Evolutionary conservation across 2,329 filamentous ascomycete species (phyloP).

Genomic region (Fusarium decemcellulare): DNA sequence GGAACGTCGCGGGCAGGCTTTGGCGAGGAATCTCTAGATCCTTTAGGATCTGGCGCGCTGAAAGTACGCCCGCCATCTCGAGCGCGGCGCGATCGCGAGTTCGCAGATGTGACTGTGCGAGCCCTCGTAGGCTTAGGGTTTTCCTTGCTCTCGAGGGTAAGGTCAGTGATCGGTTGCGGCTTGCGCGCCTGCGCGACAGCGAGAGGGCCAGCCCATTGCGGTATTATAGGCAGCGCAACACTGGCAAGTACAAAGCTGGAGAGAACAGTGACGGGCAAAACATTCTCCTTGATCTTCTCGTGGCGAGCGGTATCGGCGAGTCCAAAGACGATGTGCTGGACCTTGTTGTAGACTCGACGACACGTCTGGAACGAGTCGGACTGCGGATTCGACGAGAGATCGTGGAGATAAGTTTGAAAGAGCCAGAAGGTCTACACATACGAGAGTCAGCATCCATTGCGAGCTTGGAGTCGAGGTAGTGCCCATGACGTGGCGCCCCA

Average conservation of each 20-base stretch:
- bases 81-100: constrained; percentile 63
- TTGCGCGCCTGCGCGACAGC: constrained; percentile 87
- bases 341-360: constrained; percentile 87
- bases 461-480: neutral
- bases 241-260: constrained; percentile 85
- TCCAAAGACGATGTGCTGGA: constrained; percentile 90
- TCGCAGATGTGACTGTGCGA: constrained; percentile 73
- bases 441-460: constrained; percentile 36
- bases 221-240: constrained; percentile 80
- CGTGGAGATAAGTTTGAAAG: constrained; percentile 89
- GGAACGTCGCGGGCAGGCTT: constrained; percentile 45
- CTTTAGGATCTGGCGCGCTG: constrained; percentile 59
- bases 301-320: constrained; percentile 76
- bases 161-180: constrained; percentile 65
- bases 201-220: constrained; percentile 84
- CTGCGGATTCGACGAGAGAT: constrained; percentile 81
- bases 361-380: constrained; percentile 86
- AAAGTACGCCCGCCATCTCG: constrained; percentile 61
- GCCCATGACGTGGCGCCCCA: constrained; percentile 25
- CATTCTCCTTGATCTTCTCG: constrained; percentile 86
- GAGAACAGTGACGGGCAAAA: constrained; percentile 83
- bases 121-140: constrained; percentile 68
- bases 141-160: constrained; percentile 57
- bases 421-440: constrained; percentile 84
- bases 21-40: constrained; percentile 45